Percentiles rank a stretch among this genome's conserved stretches.
Evolutionary conservation across 164 flowering plant genomes (phyloP).

Genomic region (Kingdonia uniflora): DNA sequence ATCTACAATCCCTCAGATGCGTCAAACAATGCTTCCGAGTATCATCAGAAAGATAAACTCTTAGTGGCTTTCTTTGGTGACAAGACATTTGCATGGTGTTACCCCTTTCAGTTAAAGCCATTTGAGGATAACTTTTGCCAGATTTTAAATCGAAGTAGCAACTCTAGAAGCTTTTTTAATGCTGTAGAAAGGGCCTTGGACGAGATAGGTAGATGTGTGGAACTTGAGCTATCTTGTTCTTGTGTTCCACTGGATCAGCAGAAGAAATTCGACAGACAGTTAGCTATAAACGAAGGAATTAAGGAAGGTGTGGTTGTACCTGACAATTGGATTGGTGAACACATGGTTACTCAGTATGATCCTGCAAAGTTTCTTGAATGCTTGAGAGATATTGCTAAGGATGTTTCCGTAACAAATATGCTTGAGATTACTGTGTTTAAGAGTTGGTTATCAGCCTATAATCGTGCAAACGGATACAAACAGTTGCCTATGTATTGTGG

Average conservation of each 20-base stretch:
- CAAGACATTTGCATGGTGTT: conserved; percentile 71
- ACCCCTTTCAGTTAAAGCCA: conserved; percentile 48
- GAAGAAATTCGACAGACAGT: background rate
- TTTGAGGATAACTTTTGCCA: conserved; percentile 43
- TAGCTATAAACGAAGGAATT: conserved; percentile 10
- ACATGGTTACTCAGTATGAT: conserved; percentile 26
- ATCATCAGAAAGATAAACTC: conserved; percentile 22
- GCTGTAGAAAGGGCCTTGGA: conserved; percentile 46
- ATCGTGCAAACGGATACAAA: conserved; percentile 29
- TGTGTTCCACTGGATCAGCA: conserved; percentile 25
- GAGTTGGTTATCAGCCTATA: conserved; percentile 41
- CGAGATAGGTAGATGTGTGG: conserved; percentile 42
- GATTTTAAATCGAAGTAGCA: conserved; percentile 36
- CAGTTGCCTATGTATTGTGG: conserved; percentile 33
- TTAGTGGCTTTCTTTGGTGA: conserved; percentile 79
- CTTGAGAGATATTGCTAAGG: conserved; percentile 30
- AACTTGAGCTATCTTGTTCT: conserved; percentile 39
- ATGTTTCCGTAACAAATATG: conserved; percentile 17
- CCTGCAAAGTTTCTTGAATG: conserved; percentile 29
- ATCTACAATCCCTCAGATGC: conserved; percentile 53
- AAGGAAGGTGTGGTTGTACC: conserved; percentile 23
- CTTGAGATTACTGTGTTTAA: conserved; percentile 36
- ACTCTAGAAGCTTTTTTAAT: conserved; percentile 27
- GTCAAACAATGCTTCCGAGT: conserved; percentile 42
- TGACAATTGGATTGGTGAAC: conserved; percentile 15